phyloP scores from a whole-genome alignment of 2,329 filamentous ascomycete species.

The Pseudocercospora cruenta region DNA sequence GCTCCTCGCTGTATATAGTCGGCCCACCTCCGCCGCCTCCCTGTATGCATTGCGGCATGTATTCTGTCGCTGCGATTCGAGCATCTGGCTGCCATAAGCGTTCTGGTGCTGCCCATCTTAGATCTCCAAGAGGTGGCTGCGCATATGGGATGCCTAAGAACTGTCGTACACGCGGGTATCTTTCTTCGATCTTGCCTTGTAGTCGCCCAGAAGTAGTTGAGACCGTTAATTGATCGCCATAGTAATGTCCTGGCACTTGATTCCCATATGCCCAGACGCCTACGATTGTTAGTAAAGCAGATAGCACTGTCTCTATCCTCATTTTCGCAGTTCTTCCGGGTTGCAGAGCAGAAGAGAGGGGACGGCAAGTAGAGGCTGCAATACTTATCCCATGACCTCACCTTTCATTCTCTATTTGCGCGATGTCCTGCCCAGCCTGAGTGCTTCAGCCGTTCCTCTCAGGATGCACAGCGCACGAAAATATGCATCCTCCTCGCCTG shows the following conservation, averaged over 20 bases:
- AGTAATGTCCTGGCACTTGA: not conserved
- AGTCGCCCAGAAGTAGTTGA: conserved; percentile 16
- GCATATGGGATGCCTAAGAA: conserved; percentile 44
- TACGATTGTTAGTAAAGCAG: not conserved
- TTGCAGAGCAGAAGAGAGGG: not conserved
- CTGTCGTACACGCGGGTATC: conserved; percentile 16
- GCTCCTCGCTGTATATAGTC: not conserved
- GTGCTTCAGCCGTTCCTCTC: not conserved
- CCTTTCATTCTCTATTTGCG: not conserved
- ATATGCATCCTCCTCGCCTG: not conserved
- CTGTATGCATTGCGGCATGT: not conserved
- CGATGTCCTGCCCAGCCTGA: not conserved
- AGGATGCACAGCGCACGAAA: not conserved
- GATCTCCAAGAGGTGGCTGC: conserved; percentile 38
- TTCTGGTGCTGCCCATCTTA: conserved; percentile 34
- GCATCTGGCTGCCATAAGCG: conserved; percentile 17
- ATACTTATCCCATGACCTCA: not conserved
- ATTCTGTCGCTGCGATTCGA: not conserved
- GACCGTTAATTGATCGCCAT: not conserved
- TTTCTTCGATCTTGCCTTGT: conserved; percentile 13
- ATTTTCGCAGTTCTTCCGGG: not conserved
- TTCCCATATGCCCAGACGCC: not conserved
- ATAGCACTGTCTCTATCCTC: not conserved
- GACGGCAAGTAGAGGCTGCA: not conserved
- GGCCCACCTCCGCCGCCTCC: not conserved